These are phyloP conservation scores for Limnanthes douglasii DNA, from an alignment of 345 rosid genomes.

Conservation along the genomic window DNA sequence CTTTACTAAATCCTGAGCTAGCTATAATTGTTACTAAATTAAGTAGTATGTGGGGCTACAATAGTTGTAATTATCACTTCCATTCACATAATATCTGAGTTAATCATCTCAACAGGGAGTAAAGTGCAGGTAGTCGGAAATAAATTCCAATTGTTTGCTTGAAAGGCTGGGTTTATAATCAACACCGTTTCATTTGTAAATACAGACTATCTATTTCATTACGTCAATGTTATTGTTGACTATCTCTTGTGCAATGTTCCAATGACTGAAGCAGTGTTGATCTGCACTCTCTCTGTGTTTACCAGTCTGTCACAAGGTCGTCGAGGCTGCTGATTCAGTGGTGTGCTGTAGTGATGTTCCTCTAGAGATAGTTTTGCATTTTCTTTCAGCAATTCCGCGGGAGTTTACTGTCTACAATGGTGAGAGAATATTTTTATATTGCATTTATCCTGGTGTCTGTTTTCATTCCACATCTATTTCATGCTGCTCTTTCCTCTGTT, in stretches of 20 bases:
- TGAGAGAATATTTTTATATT: constrained; percentile 17
- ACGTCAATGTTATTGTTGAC: constrained; percentile 3
- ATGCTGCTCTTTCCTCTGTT: background rate
- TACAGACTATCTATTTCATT: too few relatives aligned
- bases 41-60: too few relatives aligned
- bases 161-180: too few relatives aligned
- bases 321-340: constrained; percentile 51
- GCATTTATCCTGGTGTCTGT: background rate
- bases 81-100: too few relatives aligned
- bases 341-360: constrained; percentile 38
- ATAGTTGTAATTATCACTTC: too few relatives aligned
- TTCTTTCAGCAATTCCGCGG: constrained; percentile 63
- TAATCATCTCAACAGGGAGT: too few relatives aligned
- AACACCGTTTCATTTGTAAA: too few relatives aligned
- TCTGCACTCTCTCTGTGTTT: constrained; percentile 6
- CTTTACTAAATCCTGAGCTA: too few relatives aligned
- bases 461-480: background rate
- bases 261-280: constrained; percentile 3
- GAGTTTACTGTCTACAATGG: constrained; percentile 75
- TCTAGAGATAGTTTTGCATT: constrained; percentile 52
- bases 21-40: too few relatives aligned
- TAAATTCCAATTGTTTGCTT: too few relatives aligned
- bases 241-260: background rate
- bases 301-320: constrained; percentile 47
- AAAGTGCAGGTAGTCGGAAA: too few relatives aligned